Evolutionary conservation across 257 asterid species (phyloP).

Genomic region (Osmanthus fragrans): DNA sequence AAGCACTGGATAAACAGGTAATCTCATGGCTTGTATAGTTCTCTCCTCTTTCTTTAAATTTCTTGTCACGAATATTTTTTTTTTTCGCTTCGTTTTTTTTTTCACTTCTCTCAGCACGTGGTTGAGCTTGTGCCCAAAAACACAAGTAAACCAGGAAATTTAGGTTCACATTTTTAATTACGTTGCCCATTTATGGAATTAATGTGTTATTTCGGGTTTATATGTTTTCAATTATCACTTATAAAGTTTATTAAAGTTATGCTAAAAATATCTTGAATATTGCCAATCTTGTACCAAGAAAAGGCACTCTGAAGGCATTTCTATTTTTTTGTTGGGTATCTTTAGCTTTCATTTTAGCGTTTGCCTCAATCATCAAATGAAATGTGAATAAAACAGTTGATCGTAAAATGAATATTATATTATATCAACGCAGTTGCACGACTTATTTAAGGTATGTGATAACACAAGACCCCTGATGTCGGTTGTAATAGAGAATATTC

Average conservation of each 20-base stretch:
- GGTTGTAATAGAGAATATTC: background rate
- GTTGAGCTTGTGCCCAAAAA: background rate
- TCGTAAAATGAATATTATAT: background rate
- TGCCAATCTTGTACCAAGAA: background rate
- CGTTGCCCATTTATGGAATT: conserved; percentile 10
- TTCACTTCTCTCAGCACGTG: background rate
- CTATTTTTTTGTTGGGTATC: too few species aligned
- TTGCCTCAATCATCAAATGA: background rate
- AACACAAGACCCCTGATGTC: background rate
- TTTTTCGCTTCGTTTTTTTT: background rate
- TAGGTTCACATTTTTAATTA: conserved; percentile 11
- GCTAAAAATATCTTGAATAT: background rate
- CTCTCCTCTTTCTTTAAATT: conserved; percentile 2
- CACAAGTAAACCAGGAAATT: conserved; percentile 8
- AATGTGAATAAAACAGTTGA: background rate
- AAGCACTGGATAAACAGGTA: conserved; percentile 79
- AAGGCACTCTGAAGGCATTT: background rate
- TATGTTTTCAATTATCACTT: background rate
- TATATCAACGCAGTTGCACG: background rate
- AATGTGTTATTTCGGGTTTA: background rate
- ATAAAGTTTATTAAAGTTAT: conserved; percentile 1
- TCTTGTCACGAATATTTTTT: background rate
- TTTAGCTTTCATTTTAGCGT: background rate
- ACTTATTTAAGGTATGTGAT: background rate
- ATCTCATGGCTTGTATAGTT: conserved; percentile 10